These are phyloP conservation scores for Hypericum perforatum DNA, from an alignment of 345 rosid genomes.

Conservation along the genomic window DNA sequence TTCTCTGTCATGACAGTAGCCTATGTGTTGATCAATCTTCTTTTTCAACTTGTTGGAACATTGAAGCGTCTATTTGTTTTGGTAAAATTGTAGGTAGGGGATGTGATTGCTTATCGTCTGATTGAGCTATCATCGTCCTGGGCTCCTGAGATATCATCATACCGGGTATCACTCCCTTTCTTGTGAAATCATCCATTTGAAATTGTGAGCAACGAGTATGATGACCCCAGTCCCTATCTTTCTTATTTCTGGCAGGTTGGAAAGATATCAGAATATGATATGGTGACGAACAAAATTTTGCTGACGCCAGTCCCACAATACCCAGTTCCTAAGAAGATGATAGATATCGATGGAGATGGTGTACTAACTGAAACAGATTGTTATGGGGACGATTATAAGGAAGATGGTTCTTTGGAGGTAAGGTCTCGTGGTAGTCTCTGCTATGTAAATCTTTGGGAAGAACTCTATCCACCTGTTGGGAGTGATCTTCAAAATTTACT, in stretches of 20 bases:
- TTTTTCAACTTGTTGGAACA: neutral
- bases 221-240: slow-evolving; percentile 1
- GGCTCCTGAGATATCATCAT: slow-evolving; percentile 83
- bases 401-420: slow-evolving; percentile 81
- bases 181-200: slow-evolving; percentile 3
- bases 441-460: neutral
- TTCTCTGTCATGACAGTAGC: neutral
- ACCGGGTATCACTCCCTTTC: slow-evolving; percentile 37
- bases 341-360: slow-evolving; percentile 31
- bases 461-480: neutral
- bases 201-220: slow-evolving; percentile 7
- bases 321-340: slow-evolving; percentile 42
- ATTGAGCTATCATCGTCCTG: slow-evolving; percentile 80
- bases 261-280: slow-evolving; percentile 48
- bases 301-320: slow-evolving; percentile 52
- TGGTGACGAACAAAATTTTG: slow-evolving; percentile 38
- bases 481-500: too few species aligned
- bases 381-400: slow-evolving; percentile 55
- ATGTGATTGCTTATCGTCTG: slow-evolving; percentile 76
- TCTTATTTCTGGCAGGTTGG: slow-evolving; percentile 56
- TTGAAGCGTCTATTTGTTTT: slow-evolving; percentile 4
- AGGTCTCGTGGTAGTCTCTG: neutral
- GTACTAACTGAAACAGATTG: slow-evolving; percentile 34
- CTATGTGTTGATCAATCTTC: slow-evolving; percentile 1
- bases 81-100: slow-evolving; percentile 59